Evolutionary conservation across 805 yeast species (phyloP).

Genomic region (Kazachstania kunashirensis): DNA sequence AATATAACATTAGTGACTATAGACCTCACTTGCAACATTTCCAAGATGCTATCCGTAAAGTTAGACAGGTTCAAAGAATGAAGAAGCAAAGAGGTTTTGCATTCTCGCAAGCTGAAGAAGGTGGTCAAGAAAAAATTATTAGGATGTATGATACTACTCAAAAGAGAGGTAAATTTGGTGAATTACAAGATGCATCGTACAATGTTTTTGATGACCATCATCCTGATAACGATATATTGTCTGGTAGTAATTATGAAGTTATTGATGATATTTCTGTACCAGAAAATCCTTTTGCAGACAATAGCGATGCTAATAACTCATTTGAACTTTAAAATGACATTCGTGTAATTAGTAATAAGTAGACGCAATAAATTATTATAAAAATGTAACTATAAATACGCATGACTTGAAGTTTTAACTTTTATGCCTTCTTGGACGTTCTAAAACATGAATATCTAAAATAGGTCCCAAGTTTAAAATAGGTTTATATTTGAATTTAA

Average conservation of each 20-base stretch:
- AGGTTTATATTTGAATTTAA: constrained; percentile 17
- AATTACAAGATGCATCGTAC: constrained; percentile 36
- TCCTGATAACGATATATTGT: background rate
- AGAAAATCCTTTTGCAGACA: constrained; percentile 12
- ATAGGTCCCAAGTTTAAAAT: constrained; percentile 20
- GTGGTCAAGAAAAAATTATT: constrained; percentile 80
- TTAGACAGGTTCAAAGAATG: constrained; percentile 96
- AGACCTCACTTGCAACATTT: constrained; percentile 95
- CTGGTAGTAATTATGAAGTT: constrained; percentile 1
- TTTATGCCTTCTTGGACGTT: constrained; percentile 24
- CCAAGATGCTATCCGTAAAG: constrained; percentile 93
- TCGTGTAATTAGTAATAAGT: no score
- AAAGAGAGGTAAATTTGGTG: constrained; percentile 67
- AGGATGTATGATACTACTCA: constrained; percentile 93
- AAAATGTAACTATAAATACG: background rate
- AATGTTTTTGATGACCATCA: constrained; percentile 23
- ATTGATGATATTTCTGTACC: constrained; percentile 1
- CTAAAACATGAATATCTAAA: constrained; percentile 24
- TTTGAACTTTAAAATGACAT: constrained; percentile 1
- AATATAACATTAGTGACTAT: constrained; percentile 84
- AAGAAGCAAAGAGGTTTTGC: constrained; percentile 98
- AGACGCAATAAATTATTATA: no score
- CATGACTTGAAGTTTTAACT: no score
- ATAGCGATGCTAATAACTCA: background rate
- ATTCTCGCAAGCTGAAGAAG: constrained; percentile 86